Conservation (phyloP, 306 rosid genomes). For the Erythrophleum fordii region DNA sequence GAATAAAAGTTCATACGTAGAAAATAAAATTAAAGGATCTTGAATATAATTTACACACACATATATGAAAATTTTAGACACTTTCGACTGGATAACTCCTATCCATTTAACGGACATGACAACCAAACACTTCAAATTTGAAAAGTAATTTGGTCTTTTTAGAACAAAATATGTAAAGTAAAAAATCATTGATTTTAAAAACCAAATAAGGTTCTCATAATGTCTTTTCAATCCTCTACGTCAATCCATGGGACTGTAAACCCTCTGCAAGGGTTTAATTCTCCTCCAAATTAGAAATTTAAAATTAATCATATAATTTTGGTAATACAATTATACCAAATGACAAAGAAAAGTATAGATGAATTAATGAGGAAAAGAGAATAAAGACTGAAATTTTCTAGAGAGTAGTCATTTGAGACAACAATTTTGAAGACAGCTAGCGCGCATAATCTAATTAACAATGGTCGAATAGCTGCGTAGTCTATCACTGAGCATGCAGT, state of each 20-base stretch:
- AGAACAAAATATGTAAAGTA: neutral
- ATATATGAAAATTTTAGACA: conserved; percentile 19
- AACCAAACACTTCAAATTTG: conserved; percentile 16
- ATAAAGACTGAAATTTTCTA: neutral
- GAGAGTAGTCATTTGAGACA: neutral
- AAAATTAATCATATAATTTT: neutral
- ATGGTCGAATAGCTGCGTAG: conserved; percentile 13
- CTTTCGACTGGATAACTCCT: neutral
- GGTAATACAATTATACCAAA: neutral
- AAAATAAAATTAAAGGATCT: conserved; percentile 12
- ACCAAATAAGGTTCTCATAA: conserved; percentile 24
- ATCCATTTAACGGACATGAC: neutral
- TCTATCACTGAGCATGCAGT: conserved; percentile 9
- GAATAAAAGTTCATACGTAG: conserved; percentile 13
- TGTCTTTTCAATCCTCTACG: neutral
- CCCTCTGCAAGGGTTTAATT: neutral
- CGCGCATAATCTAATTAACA: neutral
- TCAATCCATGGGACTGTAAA: neutral
- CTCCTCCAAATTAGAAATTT: neutral
- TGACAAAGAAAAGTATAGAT: neutral
- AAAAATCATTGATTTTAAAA: neutral
- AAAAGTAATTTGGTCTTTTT: neutral
- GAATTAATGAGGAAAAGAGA: neutral
- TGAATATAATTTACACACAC: neutral
- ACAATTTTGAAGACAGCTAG: neutral